Percentiles rank a stretch among this genome's conserved stretches.
These are phyloP conservation scores for Aspergillus nomiae DNA, from an alignment of 2,329 filamentous ascomycete genomes.

Conservation along the genomic window DNA sequence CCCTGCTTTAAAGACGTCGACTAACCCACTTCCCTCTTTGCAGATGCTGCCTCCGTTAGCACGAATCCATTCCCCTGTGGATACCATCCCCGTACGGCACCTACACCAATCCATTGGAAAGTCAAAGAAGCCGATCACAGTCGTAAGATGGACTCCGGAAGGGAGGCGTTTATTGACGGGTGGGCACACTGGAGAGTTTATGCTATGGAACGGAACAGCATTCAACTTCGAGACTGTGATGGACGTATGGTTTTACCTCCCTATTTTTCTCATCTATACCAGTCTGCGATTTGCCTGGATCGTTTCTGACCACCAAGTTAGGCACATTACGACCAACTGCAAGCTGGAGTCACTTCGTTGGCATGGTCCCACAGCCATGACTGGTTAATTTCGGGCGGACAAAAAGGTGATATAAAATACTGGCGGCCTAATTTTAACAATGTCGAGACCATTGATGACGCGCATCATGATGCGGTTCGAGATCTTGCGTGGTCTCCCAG, in stretches of 20 bases:
- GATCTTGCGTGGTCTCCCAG: constrained; percentile 92
- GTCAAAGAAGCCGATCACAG: constrained; percentile 94
- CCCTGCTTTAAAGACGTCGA: constrained; percentile 11
- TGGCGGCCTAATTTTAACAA: constrained; percentile 99
- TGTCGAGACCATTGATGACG: constrained; percentile 83
- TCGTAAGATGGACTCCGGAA: constrained; percentile 97
- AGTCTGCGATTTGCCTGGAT: neutral
- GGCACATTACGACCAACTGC: constrained; percentile 71
- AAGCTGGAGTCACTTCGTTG: constrained; percentile 47
- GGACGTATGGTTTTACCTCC: constrained; percentile 58
- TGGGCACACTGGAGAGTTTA: constrained; percentile 96
- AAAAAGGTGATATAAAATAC: constrained; percentile 95
- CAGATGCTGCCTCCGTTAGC: constrained; percentile 87
- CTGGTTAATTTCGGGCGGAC: constrained; percentile 94
- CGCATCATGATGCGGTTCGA: constrained; percentile 84
- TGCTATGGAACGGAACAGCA: constrained; percentile 95
- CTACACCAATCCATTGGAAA: constrained; percentile 98
- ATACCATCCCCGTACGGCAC: constrained; percentile 91
- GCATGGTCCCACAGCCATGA: constrained; percentile 91
- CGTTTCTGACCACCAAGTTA: constrained; percentile 26
- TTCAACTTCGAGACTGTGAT: constrained; percentile 99
- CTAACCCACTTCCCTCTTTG: constrained; percentile 8
- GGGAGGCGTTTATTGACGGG: constrained; percentile 88
- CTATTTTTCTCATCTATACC: neutral
- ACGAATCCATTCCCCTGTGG: constrained; percentile 71